A percentile compares a stretch with the other conserved stretches of the same genome.
These are phyloP conservation scores for Mortierella sp. DNA, from an alignment of 371 early-diverging fungal species.

Conservation along the genomic window DNA sequence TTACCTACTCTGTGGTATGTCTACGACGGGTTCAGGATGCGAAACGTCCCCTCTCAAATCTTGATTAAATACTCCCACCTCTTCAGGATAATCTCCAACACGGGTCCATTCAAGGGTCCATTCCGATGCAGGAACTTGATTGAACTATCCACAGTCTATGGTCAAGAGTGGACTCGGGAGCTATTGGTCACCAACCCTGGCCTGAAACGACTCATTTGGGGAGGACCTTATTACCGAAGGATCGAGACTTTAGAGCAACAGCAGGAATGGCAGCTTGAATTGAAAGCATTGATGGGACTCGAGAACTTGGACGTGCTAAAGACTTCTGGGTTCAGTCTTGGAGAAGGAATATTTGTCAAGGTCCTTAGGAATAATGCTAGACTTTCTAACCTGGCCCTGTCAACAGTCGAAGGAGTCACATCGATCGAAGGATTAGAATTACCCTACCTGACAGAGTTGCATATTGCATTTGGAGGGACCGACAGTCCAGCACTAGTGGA, in stretches of 20 bases:
- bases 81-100: conserved; percentile 42
- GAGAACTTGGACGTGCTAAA: conserved; percentile 41
- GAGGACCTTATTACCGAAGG: conserved; percentile 31
- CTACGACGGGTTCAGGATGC: conserved; percentile 45
- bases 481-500: conserved; percentile 47
- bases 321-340: conserved; percentile 44
- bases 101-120: conserved; percentile 44
- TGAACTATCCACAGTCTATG: conserved; percentile 44
- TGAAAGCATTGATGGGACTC: conserved; percentile 36
- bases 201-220: conserved; percentile 40
- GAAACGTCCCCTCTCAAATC: conserved; percentile 19
- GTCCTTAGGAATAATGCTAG: conserved; percentile 43
- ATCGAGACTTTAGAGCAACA: conserved; percentile 47
- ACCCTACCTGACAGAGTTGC: conserved; percentile 36
- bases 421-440: conserved; percentile 42
- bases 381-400: conserved; percentile 33
- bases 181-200: conserved; percentile 33
- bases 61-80: conserved; percentile 34
- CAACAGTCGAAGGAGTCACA: conserved; percentile 42
- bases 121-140: conserved; percentile 36
- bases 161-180: conserved; percentile 46
- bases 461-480: conserved; percentile 32
- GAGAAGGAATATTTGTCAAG: conserved; percentile 49
- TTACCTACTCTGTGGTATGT: conserved; percentile 40
- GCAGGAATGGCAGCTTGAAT: conserved; percentile 36